Evolutionary conservation across 257 asterid genomes (phyloP), one percentile per base, ranked within the genome.

Genomic region (Solanum chilense): DNA sequence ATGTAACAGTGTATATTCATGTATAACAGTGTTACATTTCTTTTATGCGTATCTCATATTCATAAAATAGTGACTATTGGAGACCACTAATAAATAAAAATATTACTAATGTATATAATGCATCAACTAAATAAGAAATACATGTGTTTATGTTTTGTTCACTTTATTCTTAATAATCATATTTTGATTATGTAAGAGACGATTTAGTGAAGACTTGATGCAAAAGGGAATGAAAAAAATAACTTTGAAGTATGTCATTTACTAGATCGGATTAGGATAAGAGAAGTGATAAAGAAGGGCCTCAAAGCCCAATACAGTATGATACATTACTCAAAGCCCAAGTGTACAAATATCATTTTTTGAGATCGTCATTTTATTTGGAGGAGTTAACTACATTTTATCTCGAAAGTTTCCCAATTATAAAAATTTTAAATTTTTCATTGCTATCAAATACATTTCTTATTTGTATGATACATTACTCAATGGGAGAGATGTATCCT

Each of bases 341-440:
- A 52, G n/a, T 16, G 62, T 52, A 52, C 3, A 16, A 52, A 52
- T 52, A 56, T 56, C 64, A 18, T 6, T 56, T 52, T 56, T 56
- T 56, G 1, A 18, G 64, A 7, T 7, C n/a, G 4, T 16, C 62
- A 0, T 52, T 52, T 52, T 16, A 52, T 52, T 52, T 16, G 23
- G 23, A 3, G 7, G 18, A 6, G 9, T 1, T 52, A 52, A 52
- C 16, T 52, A 16, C 23, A 52, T 52, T 1, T 3, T 52, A 16
- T 20, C 23, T 52, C 10, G 10, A 3, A 52, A 1, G 0, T 16
- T 52, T 9, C 0, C 4, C 10, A 16, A 52, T 52, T 52, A 52
- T 16, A 6, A 52, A 1, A 2, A 0, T 1, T 6, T 16, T 16
- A 20, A 16, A 16, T 52, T 20, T 52, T 52, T 0, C 1, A 6